Percentiles rank a stretch among this genome's conserved stretches.
phyloP scores from a whole-genome alignment of 2,329 filamentous ascomycete species.

The Dothideomycetes sp. region DNA sequence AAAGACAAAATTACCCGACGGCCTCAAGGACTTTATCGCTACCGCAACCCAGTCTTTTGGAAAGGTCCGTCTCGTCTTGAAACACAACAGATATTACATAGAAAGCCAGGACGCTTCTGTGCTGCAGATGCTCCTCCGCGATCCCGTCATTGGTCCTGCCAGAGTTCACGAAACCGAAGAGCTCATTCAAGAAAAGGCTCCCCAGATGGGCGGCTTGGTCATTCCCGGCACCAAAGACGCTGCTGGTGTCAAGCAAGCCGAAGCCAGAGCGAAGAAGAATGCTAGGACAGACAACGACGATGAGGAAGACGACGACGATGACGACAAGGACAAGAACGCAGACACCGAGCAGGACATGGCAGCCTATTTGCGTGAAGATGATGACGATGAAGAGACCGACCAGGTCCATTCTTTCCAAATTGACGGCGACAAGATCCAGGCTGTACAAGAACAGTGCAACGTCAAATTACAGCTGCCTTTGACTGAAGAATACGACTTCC shows the following conservation, averaged over 20 bases:
- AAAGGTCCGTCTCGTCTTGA: constrained; percentile 89
- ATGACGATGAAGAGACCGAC: constrained; percentile 79
- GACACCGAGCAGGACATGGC: constrained; percentile 51
- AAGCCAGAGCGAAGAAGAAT: constrained; percentile 37
- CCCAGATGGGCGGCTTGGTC: constrained; percentile 76
- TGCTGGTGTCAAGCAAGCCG: constrained; percentile 71
- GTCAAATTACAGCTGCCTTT: constrained; percentile 78
- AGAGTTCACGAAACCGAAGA: constrained; percentile 64
- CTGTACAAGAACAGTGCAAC: constrained; percentile 74
- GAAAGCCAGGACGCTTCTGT: constrained; percentile 84
- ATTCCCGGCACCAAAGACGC: constrained; percentile 94
- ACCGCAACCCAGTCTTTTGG: constrained; percentile 84
- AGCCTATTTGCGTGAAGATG: constrained; percentile 61
- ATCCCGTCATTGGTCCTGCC: constrained; percentile 70
- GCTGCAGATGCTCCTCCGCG: constrained; percentile 76
- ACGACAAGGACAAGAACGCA: constrained; percentile 43
- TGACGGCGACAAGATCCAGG: constrained; percentile 68
- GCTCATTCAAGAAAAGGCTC: constrained; percentile 71
- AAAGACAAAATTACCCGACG: constrained; percentile 77
- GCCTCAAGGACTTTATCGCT: constrained; percentile 69
- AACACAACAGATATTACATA: constrained; percentile 88
- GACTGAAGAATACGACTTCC: constrained; percentile 94
- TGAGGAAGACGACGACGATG: constrained; percentile 42
- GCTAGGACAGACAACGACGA: constrained; percentile 37
- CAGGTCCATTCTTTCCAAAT: constrained; percentile 93